Conservation (phyloP, 371 early-diverging fungal genomes). For the Apophysomyces variabilis region DNA sequence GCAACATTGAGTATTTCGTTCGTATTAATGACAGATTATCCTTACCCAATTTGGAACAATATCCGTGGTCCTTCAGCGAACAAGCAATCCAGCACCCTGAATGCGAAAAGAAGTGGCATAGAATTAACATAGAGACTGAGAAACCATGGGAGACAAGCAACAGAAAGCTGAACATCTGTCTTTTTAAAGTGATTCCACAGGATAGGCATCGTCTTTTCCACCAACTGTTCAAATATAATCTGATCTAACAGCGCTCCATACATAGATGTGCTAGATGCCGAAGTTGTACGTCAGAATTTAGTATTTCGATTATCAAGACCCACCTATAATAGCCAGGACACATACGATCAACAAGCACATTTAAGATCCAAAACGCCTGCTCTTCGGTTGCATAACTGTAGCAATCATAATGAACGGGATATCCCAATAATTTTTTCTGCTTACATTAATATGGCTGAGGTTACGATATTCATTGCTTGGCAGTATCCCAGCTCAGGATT, state of each 20-base stretch:
- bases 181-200: conserved; percentile 80
- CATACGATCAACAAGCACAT: conserved; percentile 86
- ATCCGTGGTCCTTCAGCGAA: conserved; percentile 93
- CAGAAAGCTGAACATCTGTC: conserved; percentile 92
- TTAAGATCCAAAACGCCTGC: conserved; percentile 95
- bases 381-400: conserved; percentile 88
- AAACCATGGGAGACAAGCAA: conserved; percentile 96
- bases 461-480: conserved; percentile 99
- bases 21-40: conserved; percentile 6
- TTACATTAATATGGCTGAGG: conserved; percentile 86
- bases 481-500: conserved; percentile 96
- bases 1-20: neutral
- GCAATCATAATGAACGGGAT: neutral
- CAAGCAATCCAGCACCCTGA: conserved; percentile 92
- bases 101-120: conserved; percentile 86
- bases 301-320: neutral
- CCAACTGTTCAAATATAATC: conserved; percentile 90
- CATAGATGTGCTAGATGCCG: conserved; percentile 83
- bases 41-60: conserved; percentile 89
- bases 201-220: conserved; percentile 79
- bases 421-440: neutral
- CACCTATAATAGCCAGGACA: conserved; percentile 92
- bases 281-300: neutral
- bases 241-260: conserved; percentile 96
- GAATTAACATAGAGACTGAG: conserved; percentile 93